Percentiles rank a stretch among this genome's conserved stretches.
Conservation (phyloP, 805 yeast genomes). For the Nakazawaea holstii region DNA sequence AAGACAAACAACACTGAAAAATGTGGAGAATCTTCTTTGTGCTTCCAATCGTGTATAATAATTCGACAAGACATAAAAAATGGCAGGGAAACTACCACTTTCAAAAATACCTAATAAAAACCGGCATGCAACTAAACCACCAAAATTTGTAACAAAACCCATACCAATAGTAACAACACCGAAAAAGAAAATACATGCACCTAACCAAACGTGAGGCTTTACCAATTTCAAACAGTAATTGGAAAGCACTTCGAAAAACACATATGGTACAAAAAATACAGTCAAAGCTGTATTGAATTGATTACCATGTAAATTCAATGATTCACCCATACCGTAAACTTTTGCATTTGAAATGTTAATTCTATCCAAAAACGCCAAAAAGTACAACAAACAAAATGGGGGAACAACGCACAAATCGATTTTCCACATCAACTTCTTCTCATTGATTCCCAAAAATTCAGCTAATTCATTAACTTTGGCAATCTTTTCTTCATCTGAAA, state of each 20-base stretch:
- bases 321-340: constrained; percentile 51
- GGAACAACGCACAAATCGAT: constrained; percentile 57
- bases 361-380: constrained; percentile 63
- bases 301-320: constrained; percentile 41
- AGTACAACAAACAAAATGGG: constrained; percentile 56
- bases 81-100: constrained; percentile 38
- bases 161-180: constrained; percentile 36
- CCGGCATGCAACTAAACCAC: constrained; percentile 35
- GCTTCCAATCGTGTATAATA: constrained; percentile 36
- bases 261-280: constrained; percentile 36
- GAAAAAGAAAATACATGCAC: constrained; percentile 31
- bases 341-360: constrained; percentile 69
- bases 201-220: constrained; percentile 37
- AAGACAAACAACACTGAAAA: constrained; percentile 39
- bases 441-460: constrained; percentile 37
- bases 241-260: constrained; percentile 21
- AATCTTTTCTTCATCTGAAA: background rate
- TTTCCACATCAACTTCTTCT: constrained; percentile 44
- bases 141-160: constrained; percentile 35
- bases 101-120: constrained; percentile 39
- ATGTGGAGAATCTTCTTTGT: constrained; percentile 30
- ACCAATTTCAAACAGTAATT: constrained; percentile 33
- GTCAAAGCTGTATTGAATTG: constrained; percentile 54
- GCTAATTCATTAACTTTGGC: constrained; percentile 24
- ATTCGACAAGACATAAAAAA: constrained; percentile 37